These are phyloP conservation scores for Helianthus tuberosus DNA, from an alignment of 129 eudicot genomes.

Conservation along the genomic window DNA sequence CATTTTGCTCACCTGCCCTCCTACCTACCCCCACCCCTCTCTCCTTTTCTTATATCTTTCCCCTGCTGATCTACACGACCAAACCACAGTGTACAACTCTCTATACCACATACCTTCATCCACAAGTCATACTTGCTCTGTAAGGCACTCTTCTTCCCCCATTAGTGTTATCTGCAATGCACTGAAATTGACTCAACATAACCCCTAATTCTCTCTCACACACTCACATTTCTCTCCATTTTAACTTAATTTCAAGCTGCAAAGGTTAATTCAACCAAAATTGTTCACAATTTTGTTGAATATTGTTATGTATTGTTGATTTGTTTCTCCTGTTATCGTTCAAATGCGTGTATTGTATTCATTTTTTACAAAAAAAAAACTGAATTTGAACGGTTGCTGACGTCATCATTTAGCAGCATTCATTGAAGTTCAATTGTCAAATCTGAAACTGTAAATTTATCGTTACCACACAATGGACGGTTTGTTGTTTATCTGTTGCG, in stretches of 20 bases:
- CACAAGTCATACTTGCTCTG: slow-evolving; percentile 21
- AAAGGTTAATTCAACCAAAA: slow-evolving; percentile 6
- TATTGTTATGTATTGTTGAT: background rate
- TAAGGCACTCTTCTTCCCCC: slow-evolving; percentile 26
- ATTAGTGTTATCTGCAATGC: slow-evolving; percentile 22
- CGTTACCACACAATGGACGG: background rate
- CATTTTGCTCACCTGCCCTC: too few relatives aligned
- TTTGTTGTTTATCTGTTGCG: background rate
- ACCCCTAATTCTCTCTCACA: slow-evolving; percentile 21
- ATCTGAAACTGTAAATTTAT: slow-evolving; percentile 33
- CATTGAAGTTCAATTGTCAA: slow-evolving; percentile 36
- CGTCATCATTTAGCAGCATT: slow-evolving; percentile 24
- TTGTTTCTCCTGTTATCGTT: slow-evolving; percentile 1
- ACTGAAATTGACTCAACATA: slow-evolving; percentile 30
- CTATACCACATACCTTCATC: background rate
- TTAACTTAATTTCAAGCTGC: slow-evolving; percentile 24
- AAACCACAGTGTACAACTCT: slow-evolving; percentile 5
- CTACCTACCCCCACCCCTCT: too few relatives aligned
- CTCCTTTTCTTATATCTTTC: too few relatives aligned
- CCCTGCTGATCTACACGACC: too few relatives aligned
- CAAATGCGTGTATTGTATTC: slow-evolving; percentile 12
- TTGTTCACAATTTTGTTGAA: slow-evolving; percentile 10
- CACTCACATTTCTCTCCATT: slow-evolving; percentile 6
- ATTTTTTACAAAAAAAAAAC: background rate
- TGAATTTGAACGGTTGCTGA: background rate